Evolutionary conservation across 345 rosid species (phyloP).

Genomic region (Lepidium didymum): DNA sequence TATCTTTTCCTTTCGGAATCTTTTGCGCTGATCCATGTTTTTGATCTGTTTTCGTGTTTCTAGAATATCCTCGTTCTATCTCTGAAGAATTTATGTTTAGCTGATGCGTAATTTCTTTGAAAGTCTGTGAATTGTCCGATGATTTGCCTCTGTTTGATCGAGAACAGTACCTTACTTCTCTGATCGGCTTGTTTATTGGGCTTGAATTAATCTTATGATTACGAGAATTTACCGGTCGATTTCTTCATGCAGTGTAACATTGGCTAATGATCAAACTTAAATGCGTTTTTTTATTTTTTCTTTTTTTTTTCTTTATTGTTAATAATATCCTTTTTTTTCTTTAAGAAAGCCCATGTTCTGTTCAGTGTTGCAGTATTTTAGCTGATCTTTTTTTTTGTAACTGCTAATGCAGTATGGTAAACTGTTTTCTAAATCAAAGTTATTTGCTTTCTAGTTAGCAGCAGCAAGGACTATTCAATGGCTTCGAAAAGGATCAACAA

Average conservation of each 20-base stretch:
- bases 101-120: neutral
- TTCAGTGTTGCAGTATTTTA: neutral
- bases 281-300: neutral
- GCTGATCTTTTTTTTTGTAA: neutral
- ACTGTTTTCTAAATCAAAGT: neutral
- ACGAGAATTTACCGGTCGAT: neutral
- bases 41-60: neutral
- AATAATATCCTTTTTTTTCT: neutral
- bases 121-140: neutral
- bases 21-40: neutral
- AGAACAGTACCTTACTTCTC: neutral
- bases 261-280: neutral
- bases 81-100: neutral
- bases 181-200: neutral
- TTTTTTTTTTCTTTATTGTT: neutral
- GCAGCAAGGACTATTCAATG: constrained; percentile 26
- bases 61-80: neutral
- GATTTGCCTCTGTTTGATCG: constrained; percentile 10
- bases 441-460: neutral
- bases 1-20: neutral
- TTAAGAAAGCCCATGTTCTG: neutral
- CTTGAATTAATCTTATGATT: neutral
- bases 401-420: neutral
- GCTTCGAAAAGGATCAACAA: constrained; percentile 64
- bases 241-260: neutral